Evolutionary conservation across 139 green algal species (phyloP), one percentile per base, ranked within the genome.

Genomic region (Chlamydomonas schloesseri): DNA sequence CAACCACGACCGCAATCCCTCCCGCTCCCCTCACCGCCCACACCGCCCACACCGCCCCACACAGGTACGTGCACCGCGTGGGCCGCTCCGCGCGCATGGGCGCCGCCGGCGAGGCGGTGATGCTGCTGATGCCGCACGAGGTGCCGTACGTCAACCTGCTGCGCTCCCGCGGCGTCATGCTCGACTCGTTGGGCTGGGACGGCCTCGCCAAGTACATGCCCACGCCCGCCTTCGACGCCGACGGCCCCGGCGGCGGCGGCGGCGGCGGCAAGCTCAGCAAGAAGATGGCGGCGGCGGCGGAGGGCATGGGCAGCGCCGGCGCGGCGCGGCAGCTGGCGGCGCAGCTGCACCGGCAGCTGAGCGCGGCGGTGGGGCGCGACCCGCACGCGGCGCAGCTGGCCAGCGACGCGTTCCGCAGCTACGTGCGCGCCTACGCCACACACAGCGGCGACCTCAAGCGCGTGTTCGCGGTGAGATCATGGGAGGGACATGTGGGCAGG

Each of bases 81-180:
- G 97, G 97, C 10, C 94, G 97, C n/a, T 97, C 96, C 18, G 97
- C 96, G 2, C 95, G 97, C 72, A 94, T 98, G 88, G 96, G 97
- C 26, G 84, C 93, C 37, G 33, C 55, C 10, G 97, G 97, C 15
- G 94, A 98, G 87, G 93, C 96, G 0, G 57, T 98, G 24, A 86
- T 99, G 31, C 95, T 99, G 76, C 91, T 99, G n/a, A 90, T 95
- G 90, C 97, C 97, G 33, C 85, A 82, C 17, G 97, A 99, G 89
- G 46, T 73, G 37, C 91, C 88, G n/a, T 99, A 98, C 86, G 73
- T 97, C 50, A 73, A 92, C 14, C 82, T 96, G 80, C 93, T 99
- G 81, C 71, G 73, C 29, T 77, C 83, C 24, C 74, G 77, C 18
- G 94, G 93, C 13, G 82, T 97, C 28, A 70, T 65, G 21, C 82